Base-by-base conservation (phyloP, 2,329 filamentous ascomycete genomes). In the Epichloe aotearoae region DNA sequence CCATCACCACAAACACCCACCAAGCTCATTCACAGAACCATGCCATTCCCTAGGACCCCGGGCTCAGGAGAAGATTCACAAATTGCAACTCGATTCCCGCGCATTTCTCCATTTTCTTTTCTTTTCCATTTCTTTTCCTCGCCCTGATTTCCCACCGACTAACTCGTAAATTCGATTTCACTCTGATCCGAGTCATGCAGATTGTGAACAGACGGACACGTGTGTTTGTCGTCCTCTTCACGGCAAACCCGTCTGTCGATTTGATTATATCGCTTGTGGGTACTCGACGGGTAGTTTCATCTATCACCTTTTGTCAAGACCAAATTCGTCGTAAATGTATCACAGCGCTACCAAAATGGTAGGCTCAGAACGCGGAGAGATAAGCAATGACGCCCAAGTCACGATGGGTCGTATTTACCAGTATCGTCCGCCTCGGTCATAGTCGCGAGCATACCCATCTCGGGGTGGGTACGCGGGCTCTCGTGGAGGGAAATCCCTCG, bases 391-490 rank as follows among this genome's bases (percentile, higher is more conserved):
- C 46, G 46, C 19, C 42, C 42, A 36, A 58, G 53, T 56, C 55
- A 60, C 58, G 56, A 55, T 41, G 47, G 41, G 38, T 49, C 40
- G 49, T 48, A 66, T 64, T 71, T 72, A 73, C 70, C 71, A 76
- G 66, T 75, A 75, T 55, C 70, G 70, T 54, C 70, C 70, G 57
- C 72, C 68, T 56, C 73, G 69, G 37, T 73, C 69, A 60, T 78
- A 77, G 47, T 75, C 73, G 53, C 72, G 72, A 48, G 68, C 59
- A 56, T 72, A 72, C 33, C 64, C 68, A 41, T 68, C 66, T 20
- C 66, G 69, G 47, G 56, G 53, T 33, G 70, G 68, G 44, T 69
- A 69, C 49, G 61, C 60, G 26, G 64, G 61, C 47, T 68, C 66
- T 42, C 66, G 61, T 59, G 62, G 82, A 76, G 53, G 72, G 69